Conservation (phyloP, 805 yeast genomes). For the Candida caryicola region DNA sequence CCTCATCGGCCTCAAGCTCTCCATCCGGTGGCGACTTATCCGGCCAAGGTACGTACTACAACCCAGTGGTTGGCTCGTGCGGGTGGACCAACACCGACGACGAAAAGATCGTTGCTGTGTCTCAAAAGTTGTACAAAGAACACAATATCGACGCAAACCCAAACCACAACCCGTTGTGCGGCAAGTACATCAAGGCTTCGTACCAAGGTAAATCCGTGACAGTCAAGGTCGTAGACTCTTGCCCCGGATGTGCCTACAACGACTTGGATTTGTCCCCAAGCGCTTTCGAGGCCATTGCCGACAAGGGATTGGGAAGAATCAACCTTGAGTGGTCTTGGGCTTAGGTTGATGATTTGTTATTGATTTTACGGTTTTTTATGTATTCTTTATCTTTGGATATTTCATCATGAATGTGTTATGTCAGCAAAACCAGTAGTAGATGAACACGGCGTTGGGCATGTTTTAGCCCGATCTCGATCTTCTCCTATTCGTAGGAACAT, state of each 20-base stretch:
- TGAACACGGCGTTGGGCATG: too few relatives aligned
- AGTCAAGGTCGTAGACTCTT: conserved; percentile 57
- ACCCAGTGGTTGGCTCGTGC: conserved; percentile 52
- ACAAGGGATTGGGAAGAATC: conserved; percentile 51
- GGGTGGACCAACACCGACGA: conserved; percentile 44
- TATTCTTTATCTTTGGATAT: neutral
- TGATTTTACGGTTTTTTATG: neutral
- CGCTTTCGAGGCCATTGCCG: conserved; percentile 54
- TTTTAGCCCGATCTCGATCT: too few relatives aligned
- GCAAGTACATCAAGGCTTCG: conserved; percentile 46
- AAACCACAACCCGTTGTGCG: conserved; percentile 51
- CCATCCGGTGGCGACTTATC: conserved; percentile 15
- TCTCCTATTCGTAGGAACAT: too few relatives aligned
- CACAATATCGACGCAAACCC: conserved; percentile 33
- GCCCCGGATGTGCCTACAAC: conserved; percentile 50
- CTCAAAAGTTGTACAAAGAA: conserved; percentile 38
- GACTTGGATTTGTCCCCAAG: conserved; percentile 61
- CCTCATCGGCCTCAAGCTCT: conserved; percentile 7
- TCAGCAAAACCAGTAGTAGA: neutral
- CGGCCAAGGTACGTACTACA: conserved; percentile 52
- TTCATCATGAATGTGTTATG: neutral
- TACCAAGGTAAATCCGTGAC: conserved; percentile 50
- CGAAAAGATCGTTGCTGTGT: conserved; percentile 56
- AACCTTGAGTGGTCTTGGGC: conserved; percentile 48
- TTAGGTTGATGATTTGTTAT: too few relatives aligned